Conservation (phyloP, 1,284 basidiomycete genomes). For the Rhodotorula sp. region DNA sequence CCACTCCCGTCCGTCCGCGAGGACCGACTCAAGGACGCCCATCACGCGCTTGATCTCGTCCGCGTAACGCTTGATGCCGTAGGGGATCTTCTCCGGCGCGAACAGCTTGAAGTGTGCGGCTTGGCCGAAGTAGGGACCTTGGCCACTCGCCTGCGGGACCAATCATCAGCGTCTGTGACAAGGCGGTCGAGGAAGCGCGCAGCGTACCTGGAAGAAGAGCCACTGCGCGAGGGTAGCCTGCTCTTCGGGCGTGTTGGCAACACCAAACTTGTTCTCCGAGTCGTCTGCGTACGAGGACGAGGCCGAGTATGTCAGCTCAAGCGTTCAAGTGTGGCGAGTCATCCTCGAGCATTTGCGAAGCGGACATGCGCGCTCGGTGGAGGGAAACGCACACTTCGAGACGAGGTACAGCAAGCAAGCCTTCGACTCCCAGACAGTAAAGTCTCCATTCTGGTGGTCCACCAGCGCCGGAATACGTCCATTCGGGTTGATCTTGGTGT, state of each 20-base stretch:
- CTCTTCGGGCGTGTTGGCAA: slow-evolving; percentile 40
- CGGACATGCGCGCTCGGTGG: no score
- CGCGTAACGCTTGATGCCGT: slow-evolving; percentile 46
- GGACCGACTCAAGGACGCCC: slow-evolving; percentile 45
- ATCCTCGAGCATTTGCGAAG: no score
- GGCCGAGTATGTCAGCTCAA: neutral
- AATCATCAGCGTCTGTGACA: no score
- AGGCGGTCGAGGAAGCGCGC: no score
- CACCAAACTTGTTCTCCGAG: slow-evolving; percentile 46
- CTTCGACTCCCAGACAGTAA: slow-evolving; percentile 48
- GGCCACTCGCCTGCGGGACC: neutral
- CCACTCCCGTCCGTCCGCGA: slow-evolving; percentile 35
- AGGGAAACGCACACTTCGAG: slow-evolving; percentile 39
- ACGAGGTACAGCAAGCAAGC: slow-evolving; percentile 50
- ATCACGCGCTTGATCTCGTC: slow-evolving; percentile 48
- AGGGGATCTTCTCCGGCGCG: slow-evolving; percentile 33
- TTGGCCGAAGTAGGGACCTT: slow-evolving; percentile 34
- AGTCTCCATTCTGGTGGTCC: slow-evolving; percentile 49
- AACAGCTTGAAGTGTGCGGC: slow-evolving; percentile 44
- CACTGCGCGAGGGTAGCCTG: slow-evolving; percentile 36
- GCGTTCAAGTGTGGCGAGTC: neutral
- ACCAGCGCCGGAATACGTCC: slow-evolving; percentile 49
- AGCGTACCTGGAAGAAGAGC: slow-evolving; percentile 28
- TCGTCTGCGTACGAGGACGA: slow-evolving; percentile 40
- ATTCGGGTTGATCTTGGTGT: slow-evolving; percentile 46